Evolutionary conservation across 768 basidiomycete species (phyloP).

Genomic region (Gymnopilus junonius): DNA sequence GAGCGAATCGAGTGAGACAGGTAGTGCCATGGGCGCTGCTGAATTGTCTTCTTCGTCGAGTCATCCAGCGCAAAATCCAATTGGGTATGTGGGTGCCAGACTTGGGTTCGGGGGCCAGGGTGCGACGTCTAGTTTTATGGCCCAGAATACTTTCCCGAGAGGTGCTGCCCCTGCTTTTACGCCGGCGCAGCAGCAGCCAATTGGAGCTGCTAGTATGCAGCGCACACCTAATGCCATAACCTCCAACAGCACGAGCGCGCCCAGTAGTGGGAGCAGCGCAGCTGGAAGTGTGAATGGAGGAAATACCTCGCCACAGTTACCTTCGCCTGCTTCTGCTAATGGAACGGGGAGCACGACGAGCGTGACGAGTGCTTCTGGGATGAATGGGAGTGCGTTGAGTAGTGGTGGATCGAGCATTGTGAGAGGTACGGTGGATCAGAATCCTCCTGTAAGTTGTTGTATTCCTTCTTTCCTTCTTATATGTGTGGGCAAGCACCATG

Average conservation of each 20-base stretch:
- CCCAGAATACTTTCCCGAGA: background rate
- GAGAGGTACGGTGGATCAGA: slow-evolving; percentile 72
- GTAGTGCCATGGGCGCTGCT: slow-evolving; percentile 14
- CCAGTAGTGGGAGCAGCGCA: slow-evolving; percentile 21
- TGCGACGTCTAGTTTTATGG: background rate
- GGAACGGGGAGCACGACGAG: slow-evolving; percentile 5
- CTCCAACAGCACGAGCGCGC: slow-evolving; percentile 13
- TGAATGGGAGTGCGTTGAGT: background rate
- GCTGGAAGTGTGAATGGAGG: slow-evolving; percentile 31
- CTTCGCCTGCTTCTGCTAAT: slow-evolving; percentile 61
- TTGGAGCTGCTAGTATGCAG: background rate
- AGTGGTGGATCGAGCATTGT: slow-evolving; percentile 36
- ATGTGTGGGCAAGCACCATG: background rate
- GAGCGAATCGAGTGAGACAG: slow-evolving; percentile 23
- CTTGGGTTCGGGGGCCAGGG: slow-evolving; percentile 3
- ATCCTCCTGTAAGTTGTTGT: slow-evolving; percentile 89
- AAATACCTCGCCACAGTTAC: slow-evolving; percentile 73
- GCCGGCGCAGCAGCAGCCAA: background rate
- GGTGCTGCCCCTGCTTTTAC: background rate
- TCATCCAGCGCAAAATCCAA: slow-evolving; percentile 10
- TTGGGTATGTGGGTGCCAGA: slow-evolving; percentile 20
- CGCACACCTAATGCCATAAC: background rate
- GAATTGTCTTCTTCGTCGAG: background rate
- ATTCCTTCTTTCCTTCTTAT: slow-evolving; percentile 9
- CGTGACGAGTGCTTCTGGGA: slow-evolving; percentile 44